Evolutionary conservation across 2,329 filamentous ascomycete genomes (phyloP).

Genomic region (Dactylellina parvicollis): DNA sequence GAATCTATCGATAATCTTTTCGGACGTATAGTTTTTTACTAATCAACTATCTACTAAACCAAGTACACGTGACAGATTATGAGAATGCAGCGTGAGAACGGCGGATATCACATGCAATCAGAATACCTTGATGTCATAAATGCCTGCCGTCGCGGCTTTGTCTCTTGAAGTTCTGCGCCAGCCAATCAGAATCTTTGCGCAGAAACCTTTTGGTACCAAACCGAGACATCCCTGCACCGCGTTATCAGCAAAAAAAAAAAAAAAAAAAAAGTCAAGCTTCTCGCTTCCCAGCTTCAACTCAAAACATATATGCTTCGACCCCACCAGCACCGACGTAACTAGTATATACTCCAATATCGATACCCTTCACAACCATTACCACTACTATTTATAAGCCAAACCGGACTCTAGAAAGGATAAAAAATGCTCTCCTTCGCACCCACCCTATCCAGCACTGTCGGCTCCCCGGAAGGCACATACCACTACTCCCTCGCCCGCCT

Average conservation of each 20-base stretch:
- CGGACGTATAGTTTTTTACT: too few relatives aligned
- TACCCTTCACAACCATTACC: too few relatives aligned
- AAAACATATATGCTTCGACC: neutral
- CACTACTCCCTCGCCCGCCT: conserved; percentile 70
- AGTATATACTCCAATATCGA: too few relatives aligned
- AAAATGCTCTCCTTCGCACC: conserved; percentile 37
- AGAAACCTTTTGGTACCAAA: neutral
- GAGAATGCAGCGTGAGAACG: too few relatives aligned
- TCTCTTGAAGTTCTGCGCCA: too few relatives aligned
- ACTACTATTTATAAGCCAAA: too few relatives aligned
- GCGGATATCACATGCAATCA: too few relatives aligned
- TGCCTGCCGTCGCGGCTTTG: too few relatives aligned
- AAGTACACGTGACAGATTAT: too few relatives aligned
- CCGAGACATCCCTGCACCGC: neutral
- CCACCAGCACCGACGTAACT: too few relatives aligned
- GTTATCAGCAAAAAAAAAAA: neutral
- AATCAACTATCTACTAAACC: neutral
- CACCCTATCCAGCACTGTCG: conserved; percentile 62
- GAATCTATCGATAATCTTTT: neutral
- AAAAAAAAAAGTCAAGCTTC: neutral
- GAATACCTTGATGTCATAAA: too few relatives aligned
- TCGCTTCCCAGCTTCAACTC: neutral
- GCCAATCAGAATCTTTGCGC: conserved; percentile 44
- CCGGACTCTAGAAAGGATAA: too few relatives aligned
- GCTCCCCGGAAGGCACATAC: conserved; percentile 65